These are phyloP conservation scores for Starmerella apicola DNA, from an alignment of 805 yeast genomes.

Conservation along the genomic window DNA sequence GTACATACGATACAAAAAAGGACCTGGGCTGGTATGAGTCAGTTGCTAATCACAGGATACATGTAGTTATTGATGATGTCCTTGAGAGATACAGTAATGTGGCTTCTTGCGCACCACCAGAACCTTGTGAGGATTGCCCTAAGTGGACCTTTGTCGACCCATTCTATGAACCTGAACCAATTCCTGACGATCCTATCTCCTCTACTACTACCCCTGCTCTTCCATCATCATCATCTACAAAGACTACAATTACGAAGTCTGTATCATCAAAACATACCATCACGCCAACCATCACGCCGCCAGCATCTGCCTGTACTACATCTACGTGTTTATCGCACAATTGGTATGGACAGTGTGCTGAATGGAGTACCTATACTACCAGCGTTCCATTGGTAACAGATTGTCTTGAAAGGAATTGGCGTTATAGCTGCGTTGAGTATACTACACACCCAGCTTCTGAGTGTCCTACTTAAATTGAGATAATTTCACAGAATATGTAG, in stretches of 20 bases:
- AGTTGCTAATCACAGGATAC: slow-evolving; percentile 77
- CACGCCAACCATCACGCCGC: slow-evolving; percentile 2
- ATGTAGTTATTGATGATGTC: slow-evolving; percentile 76
- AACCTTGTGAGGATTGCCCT: slow-evolving; percentile 75
- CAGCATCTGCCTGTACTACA: slow-evolving; percentile 3
- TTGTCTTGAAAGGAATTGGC: slow-evolving; percentile 8
- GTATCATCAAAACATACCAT: neutral
- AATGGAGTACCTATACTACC: slow-evolving; percentile 13
- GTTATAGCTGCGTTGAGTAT: slow-evolving; percentile 9
- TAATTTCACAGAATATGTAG: too few relatives aligned
- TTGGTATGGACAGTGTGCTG: slow-evolving; percentile 22
- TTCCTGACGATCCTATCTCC: slow-evolving; percentile 1
- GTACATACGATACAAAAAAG: slow-evolving; percentile 77
- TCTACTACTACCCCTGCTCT: slow-evolving; percentile 2
- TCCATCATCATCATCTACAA: neutral
- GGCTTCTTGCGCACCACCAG: slow-evolving; percentile 55
- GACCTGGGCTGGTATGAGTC: slow-evolving; percentile 89
- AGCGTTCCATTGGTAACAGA: neutral
- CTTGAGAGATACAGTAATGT: slow-evolving; percentile 60
- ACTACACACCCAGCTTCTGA: neutral
- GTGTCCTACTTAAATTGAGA: neutral
- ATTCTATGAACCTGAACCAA: slow-evolving; percentile 7
- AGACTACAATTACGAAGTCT: neutral
- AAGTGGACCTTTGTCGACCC: slow-evolving; percentile 62
- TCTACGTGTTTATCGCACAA: slow-evolving; percentile 15